These are phyloP conservation scores for Margaritispora aquatica DNA, from an alignment of 495 filamentous ascomycete genomes.

Conservation along the genomic window DNA sequence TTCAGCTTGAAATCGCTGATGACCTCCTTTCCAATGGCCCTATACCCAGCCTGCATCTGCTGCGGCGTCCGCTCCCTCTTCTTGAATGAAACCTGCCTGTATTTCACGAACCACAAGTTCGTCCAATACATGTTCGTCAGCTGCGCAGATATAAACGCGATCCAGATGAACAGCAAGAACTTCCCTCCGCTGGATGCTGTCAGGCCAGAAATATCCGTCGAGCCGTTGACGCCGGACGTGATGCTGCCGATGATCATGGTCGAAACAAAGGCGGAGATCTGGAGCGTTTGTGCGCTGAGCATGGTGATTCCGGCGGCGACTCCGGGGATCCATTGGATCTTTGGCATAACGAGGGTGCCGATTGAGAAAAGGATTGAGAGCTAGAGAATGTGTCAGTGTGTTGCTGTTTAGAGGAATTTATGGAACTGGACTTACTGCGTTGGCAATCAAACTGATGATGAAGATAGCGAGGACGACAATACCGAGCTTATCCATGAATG, in stretches of 20 bases:
- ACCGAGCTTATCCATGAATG: conserved; percentile 1
- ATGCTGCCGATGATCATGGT: neutral
- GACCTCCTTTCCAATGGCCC: conserved; percentile 1
- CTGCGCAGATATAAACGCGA: conserved; percentile 5
- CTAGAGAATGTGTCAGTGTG: too few species aligned
- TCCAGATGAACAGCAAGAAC: conserved; percentile 10
- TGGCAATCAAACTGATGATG: conserved; percentile 2
- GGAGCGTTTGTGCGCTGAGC: conserved; percentile 11
- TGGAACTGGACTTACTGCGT: too few species aligned
- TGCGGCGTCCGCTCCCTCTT: neutral
- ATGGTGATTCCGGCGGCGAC: conserved; percentile 5
- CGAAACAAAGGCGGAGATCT: conserved; percentile 5
- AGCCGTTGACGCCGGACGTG: conserved; percentile 1
- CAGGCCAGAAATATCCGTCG: conserved; percentile 1
- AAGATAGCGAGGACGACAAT: neutral
- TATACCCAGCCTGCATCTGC: conserved; percentile 6
- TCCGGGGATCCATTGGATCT: conserved; percentile 1
- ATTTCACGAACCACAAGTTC: conserved; percentile 7
- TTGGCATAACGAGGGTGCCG: neutral
- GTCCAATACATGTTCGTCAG: conserved; percentile 9
- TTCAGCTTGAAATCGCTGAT: conserved; percentile 3
- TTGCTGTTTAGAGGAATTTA: too few species aligned
- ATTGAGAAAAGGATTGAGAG: conserved; percentile 2
- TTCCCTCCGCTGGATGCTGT: conserved; percentile 5
- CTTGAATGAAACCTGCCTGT: neutral